phyloP scores from a whole-genome alignment of 2,329 filamentous ascomycete genomes.

The Colletotrichum navitas region DNA sequence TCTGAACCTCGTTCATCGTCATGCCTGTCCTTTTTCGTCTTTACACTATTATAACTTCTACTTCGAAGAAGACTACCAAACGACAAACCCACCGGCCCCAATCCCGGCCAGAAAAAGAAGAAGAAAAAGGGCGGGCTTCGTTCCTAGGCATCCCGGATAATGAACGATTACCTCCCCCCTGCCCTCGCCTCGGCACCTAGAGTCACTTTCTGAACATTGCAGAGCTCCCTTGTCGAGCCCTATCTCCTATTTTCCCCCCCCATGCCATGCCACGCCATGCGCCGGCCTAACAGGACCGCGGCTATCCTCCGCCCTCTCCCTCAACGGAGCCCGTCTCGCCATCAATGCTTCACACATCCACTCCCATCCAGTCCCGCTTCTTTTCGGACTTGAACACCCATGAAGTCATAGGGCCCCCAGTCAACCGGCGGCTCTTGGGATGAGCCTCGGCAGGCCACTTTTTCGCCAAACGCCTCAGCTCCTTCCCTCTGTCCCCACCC shows the following conservation, averaged over 20 bases:
- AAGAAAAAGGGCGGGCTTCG: too few relatives aligned
- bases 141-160: not conserved
- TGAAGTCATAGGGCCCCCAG: conserved; percentile 35
- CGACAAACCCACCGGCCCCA: not conserved
- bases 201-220: conserved; percentile 13
- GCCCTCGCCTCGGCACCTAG: conserved; percentile 29
- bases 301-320: conserved; percentile 19
- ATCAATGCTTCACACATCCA: not conserved
- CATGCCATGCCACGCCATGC: not conserved
- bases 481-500: conserved; percentile 29
- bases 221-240: conserved; percentile 29
- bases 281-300: conserved; percentile 13
- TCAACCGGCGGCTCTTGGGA: conserved; percentile 15
- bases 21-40: too few relatives aligned
- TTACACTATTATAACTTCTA: too few relatives aligned
- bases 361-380: not conserved
- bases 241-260: conserved; percentile 24
- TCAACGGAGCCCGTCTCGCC: not conserved
- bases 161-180: not conserved
- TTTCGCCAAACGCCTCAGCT: conserved; percentile 9
- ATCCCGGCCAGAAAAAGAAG: not conserved
- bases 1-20: not conserved
- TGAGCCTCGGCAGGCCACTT: conserved; percentile 41
- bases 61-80: too few relatives aligned
- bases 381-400: conserved; percentile 35